Evolutionary conservation across 1,139 yeast genomes (phyloP), one percentile per base, ranked within the genome.

Genomic region (Lodderomyces orthopsilosis): DNA sequence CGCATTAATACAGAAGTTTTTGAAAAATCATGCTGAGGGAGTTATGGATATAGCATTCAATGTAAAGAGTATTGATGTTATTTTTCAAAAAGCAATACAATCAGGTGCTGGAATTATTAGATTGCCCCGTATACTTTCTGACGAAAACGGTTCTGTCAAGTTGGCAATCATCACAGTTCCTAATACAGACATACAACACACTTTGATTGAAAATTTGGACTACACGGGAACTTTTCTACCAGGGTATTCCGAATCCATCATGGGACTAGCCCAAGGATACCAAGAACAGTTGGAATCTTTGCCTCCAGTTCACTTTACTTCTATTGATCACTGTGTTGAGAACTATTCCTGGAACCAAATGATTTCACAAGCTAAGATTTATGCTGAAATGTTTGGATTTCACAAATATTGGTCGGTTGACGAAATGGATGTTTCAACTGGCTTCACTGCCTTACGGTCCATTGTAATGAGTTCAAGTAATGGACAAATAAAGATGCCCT

Each of bases 401-500:
- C 90, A 82, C 54, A 71, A 81, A 52, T 87, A 79, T 59, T 85
- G 95, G 95, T 83, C 93, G 0, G 94, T 85, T 15, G 95, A 86
- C 61, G 94, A 87, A 53, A 68, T 66, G 36, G 87, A 83, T 51
- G 75, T 87, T n/a, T 70, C 74, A 40, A 86, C 95, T 0, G 79
- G 76, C 41, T 79, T 67, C 51, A 77, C 91, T 1, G 86, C 93
- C 0, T 72, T 87, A 44, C 74, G 79, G 46, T 84, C 94, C 4
- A 76, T 82, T 19, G 95, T 87, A 12, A 83, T 87, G 91, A 77
- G 91, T 0, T 79, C 86, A 5, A 68, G 75, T 12, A 80, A 82
- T 53, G 87, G 85, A 5, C 62, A 57, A 38, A 76, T 86, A 51
- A 85, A 85, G 60, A 81, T 88, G 77, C 95, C 95, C 8, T 77